Base-by-base conservation (phyloP, 2,329 filamentous ascomycete species). In the Paradendryphiella salina region DNA sequence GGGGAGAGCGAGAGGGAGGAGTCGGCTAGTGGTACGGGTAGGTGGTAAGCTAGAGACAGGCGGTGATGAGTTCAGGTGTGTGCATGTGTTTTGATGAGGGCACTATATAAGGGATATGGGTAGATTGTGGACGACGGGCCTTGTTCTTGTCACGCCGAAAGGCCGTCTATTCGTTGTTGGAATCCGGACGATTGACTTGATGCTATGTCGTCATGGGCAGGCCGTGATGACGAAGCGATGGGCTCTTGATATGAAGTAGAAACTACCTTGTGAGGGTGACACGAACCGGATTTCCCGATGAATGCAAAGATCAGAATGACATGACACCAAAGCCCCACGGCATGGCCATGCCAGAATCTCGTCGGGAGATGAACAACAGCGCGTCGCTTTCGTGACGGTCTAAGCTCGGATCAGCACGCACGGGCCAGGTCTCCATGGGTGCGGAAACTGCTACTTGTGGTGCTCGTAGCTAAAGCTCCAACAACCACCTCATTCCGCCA, bases 1-100 rank as follows among this genome's bases (percentile, higher is more conserved):
- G 58, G 47, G 21, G 61, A 46, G 2, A 52, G 49, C 13, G 43
- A 46, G 46, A 59, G 47, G 26, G 63, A 45, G 5, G 53, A 61
- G 32, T 63, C 62, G 40, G 70, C 69, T 4, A 73, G 70, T 54
- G 71, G 69, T 11, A 70, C 66, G 14, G 54, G 58, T 44, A 61
- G 56, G 18, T 60, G 46, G 54, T 49, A 32, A 36, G 39, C 13
- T 23, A 11, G 10, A 31, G 37, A 28, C 9, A 34, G 17, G 15
- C 5, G 18, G 11, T 32, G 17, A 18, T 33, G 20, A 26, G 20
- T 26, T 23, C 17, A 8, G 14, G 14, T 10, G 9, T 33, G 11
- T 23, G 28, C n/a, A 26, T 23, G 26, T 29, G 15, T 29, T 28
- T 21, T 33, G 33, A 23, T 11, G 33, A 15, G 17, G 14, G 8